A percentile compares a stretch with the other conserved stretches of the same genome.
phyloP scores from a whole-genome alignment of 495 filamentous ascomycete genomes.

The Lepraria neglecta region DNA sequence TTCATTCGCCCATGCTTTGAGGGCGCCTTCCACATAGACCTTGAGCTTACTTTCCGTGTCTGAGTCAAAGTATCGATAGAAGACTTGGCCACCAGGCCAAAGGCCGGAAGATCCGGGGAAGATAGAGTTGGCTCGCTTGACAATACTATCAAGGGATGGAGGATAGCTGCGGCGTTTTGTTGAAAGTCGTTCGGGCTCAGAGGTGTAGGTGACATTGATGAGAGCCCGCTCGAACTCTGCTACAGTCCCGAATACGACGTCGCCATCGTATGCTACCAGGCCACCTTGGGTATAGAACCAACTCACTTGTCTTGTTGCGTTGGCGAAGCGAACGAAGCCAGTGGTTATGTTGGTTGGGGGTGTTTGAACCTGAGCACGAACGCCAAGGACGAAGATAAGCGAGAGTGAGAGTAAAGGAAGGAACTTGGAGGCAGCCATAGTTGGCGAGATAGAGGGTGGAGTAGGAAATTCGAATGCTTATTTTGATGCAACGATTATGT shows the following conservation, averaged over 20 bases:
- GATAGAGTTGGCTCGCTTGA: slow-evolving; percentile 1
- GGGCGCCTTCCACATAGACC: background rate
- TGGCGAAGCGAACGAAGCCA: slow-evolving; percentile 5
- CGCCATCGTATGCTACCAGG: slow-evolving; percentile 6
- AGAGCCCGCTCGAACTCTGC: slow-evolving; percentile 10
- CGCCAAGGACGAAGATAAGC: slow-evolving; percentile 1
- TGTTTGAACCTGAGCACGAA: background rate
- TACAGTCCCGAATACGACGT: slow-evolving; percentile 10
- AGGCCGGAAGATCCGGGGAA: slow-evolving; percentile 6
- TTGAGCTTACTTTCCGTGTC: background rate
- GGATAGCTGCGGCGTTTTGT: slow-evolving; percentile 2
- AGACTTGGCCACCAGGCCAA: slow-evolving; percentile 7
- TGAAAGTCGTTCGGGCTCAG: background rate
- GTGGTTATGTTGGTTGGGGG: slow-evolving; percentile 8
- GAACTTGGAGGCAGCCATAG: slow-evolving; percentile 2
- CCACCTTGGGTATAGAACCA: slow-evolving; percentile 7
- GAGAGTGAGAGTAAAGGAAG: slow-evolving; percentile 5
- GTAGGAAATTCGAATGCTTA: too few species aligned
- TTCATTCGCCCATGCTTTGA: background rate
- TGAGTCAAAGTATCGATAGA: slow-evolving; percentile 9
- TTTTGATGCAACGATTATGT: background rate
- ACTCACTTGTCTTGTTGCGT: slow-evolving; percentile 7
- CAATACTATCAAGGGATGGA: background rate
- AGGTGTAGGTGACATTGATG: slow-evolving; percentile 12
- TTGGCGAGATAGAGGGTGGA: slow-evolving; percentile 4